Evolutionary conservation across 2,329 filamentous ascomycete species (phyloP).

Genomic region (Aspergillus piperis): DNA sequence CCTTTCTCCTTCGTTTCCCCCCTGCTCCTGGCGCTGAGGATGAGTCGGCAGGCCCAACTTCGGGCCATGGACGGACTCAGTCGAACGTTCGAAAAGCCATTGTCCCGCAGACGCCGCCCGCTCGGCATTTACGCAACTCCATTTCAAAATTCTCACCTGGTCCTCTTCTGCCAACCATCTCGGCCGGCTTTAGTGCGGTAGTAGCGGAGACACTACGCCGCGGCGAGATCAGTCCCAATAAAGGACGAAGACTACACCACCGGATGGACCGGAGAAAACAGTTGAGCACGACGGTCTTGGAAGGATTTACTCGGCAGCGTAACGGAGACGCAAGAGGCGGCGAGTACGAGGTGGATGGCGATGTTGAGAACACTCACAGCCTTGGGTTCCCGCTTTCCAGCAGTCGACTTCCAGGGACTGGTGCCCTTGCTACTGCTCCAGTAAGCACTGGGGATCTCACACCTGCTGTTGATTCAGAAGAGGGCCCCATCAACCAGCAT

Average conservation of each 20-base stretch:
- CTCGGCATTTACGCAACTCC: conserved; percentile 46
- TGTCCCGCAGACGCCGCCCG: conserved; percentile 40
- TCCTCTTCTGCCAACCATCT: conserved; percentile 62
- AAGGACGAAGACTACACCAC: conserved; percentile 31
- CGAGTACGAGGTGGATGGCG: conserved; percentile 23
- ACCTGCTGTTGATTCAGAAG: conserved; percentile 23
- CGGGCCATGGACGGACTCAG: conserved; percentile 19
- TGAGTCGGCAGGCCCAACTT: conserved; percentile 19
- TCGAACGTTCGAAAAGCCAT: conserved; percentile 29
- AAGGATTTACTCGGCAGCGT: conserved; percentile 20
- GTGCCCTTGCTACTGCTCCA: conserved; percentile 21
- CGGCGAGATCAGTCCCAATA: conserved; percentile 49
- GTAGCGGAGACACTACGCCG: conserved; percentile 66
- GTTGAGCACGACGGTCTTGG: conserved; percentile 28
- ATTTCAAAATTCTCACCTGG: conserved; percentile 59
- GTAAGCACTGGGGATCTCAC: conserved; percentile 26
- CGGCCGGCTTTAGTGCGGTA: conserved; percentile 61
- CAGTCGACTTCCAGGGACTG: conserved; percentile 32
- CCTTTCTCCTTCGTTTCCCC: conserved; percentile 42
- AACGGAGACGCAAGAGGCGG: conserved; percentile 20
- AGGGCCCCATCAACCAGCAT: conserved; percentile 12
- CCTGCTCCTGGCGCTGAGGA: conserved; percentile 40
- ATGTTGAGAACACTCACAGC: conserved; percentile 19
- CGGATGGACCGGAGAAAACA: conserved; percentile 32
- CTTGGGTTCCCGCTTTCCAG: conserved; percentile 24